phyloP scores from a whole-genome alignment of 495 filamentous ascomycete species.

The Penicillium diatomitis region DNA sequence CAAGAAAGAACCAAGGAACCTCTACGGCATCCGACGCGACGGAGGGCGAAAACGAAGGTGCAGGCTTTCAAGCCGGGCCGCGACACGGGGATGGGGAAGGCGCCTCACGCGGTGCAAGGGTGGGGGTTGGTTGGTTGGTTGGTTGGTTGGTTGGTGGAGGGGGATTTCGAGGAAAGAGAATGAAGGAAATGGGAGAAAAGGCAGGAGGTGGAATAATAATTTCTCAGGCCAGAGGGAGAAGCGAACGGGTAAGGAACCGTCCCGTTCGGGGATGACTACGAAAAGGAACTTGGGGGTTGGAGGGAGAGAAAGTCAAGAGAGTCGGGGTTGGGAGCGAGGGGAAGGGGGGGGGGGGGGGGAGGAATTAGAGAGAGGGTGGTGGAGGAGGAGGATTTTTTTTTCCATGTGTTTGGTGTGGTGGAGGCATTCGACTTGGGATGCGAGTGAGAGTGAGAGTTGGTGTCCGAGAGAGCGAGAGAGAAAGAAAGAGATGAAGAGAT shows the following conservation, averaged over 20 bases:
- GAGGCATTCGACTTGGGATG: no score
- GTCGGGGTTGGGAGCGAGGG: conserved; percentile 5
- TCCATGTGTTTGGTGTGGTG: no score
- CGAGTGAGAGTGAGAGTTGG: no score
- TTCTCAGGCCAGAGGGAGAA: conserved; percentile 1
- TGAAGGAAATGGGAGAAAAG: conserved; percentile 12
- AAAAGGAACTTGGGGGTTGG: background rate
- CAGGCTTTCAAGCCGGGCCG: background rate
- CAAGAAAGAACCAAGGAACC: conserved; percentile 9
- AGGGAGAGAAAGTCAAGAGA: conserved; percentile 20
- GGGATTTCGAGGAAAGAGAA: conserved; percentile 7
- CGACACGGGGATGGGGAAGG: conserved; percentile 4
- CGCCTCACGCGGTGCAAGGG: background rate
- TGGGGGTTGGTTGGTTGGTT: no score
- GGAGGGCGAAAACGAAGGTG: background rate
- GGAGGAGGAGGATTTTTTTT: no score
- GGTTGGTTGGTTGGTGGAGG: no score
- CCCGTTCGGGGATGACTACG: background rate
- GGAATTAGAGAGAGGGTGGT: no score
- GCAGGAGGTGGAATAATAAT: background rate
- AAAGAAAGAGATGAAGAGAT: no score
- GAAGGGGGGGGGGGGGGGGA: no score
- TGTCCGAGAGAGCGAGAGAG: no score
- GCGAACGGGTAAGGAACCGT: conserved; percentile 2
- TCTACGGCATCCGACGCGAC: conserved; percentile 1